A percentile compares a stretch with the other conserved stretches of the same genome.
These are phyloP conservation scores for Nicotiana rustica DNA, from an alignment of 305 asterid species.

Conservation along the genomic window DNA sequence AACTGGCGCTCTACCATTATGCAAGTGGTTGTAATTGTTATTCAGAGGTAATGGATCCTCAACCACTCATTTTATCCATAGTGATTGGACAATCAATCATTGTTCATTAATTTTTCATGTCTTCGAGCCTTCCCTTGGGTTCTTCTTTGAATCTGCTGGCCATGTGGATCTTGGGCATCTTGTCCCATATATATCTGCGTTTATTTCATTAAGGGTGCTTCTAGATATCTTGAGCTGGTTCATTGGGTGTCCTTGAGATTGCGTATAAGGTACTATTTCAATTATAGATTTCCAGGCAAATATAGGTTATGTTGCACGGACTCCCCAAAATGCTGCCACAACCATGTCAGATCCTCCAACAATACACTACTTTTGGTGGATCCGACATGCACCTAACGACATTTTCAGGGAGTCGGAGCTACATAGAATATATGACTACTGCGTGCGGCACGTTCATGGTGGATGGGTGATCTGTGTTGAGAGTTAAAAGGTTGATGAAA, in stretches of 20 bases:
- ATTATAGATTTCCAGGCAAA: background rate
- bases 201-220: background rate
- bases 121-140: background rate
- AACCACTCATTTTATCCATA: background rate
- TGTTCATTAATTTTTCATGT: background rate
- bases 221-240: conserved; percentile 6
- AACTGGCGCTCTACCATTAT: background rate
- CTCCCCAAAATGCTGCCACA: no score
- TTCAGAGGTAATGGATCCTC: background rate
- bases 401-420: no score
- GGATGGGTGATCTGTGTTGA: background rate
- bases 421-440: background rate
- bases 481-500: background rate
- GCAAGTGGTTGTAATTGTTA: background rate
- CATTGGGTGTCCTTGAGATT: background rate
- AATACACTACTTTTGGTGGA: no score
- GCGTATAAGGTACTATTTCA: background rate
- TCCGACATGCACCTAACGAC: no score
- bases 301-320: no score
- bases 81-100: background rate
- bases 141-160: background rate
- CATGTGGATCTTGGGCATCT: background rate
- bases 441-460: background rate
- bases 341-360: no score
- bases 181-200: background rate